Conservation (phyloP, 805 yeast genomes). For the Spathaspora sp. region DNA sequence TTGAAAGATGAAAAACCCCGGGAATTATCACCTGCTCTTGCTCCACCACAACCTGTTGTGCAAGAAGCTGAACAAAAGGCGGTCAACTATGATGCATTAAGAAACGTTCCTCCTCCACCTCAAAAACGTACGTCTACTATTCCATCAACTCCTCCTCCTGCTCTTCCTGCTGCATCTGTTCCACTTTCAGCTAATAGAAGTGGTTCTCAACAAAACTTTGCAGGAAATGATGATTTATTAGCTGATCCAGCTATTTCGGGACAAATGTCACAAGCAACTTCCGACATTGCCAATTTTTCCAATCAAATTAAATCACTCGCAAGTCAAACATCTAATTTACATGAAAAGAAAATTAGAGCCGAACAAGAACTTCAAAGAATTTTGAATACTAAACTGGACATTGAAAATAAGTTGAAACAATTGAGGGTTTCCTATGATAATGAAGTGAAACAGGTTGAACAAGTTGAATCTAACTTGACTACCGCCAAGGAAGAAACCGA, state of each 20-base stretch:
- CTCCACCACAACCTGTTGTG: constrained; percentile 9
- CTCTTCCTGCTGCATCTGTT: constrained; percentile 10
- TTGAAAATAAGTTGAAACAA: constrained; percentile 64
- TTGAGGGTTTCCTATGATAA: constrained; percentile 70
- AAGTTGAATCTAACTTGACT: constrained; percentile 61
- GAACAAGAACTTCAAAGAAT: constrained; percentile 74
- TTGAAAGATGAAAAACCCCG: constrained; percentile 27
- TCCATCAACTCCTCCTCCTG: constrained; percentile 10
- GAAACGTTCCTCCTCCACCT: constrained; percentile 45
- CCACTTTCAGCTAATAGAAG: neutral
- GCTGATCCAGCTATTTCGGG: constrained; percentile 63
- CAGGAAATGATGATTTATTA: constrained; percentile 43
- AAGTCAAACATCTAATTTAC: constrained; percentile 65
- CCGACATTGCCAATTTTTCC: constrained; percentile 82
- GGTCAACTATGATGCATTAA: constrained; percentile 49
- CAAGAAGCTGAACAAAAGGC: constrained; percentile 14
- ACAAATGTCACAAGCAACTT: constrained; percentile 71
- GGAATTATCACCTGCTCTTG: neutral
- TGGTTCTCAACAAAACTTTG: constrained; percentile 2
- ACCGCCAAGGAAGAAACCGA: constrained; percentile 65
- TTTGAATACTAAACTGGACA: constrained; percentile 62
- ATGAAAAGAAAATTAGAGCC: constrained; percentile 69
- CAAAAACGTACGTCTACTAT: constrained; percentile 4
- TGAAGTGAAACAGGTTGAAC: constrained; percentile 72
- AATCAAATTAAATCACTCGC: constrained; percentile 80